Percentiles rank a stretch among this genome's conserved stretches.
Conservation (phyloP, 208 protist genomes). For the Leishmania mexicana region DNA sequence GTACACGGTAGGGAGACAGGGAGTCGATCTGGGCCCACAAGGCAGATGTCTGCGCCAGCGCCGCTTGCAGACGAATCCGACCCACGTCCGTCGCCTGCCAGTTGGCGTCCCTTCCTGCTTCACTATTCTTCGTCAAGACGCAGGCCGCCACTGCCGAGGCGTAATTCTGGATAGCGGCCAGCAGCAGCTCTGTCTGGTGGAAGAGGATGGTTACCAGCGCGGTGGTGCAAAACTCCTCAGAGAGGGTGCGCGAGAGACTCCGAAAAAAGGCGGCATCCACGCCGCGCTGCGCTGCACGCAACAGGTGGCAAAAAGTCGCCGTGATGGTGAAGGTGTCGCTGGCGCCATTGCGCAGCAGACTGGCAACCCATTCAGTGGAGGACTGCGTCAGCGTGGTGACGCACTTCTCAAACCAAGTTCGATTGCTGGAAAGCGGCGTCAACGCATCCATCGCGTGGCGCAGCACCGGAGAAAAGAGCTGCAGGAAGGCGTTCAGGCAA, state of each 20-base stretch:
- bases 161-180: constrained; percentile 77
- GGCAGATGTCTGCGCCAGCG: constrained; percentile 10
- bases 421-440: constrained; percentile 46
- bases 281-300: constrained; percentile 10
- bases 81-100: constrained; percentile 18
- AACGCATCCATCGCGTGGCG: constrained; percentile 24
- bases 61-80: constrained; percentile 13
- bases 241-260: constrained; percentile 9
- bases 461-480: constrained; percentile 55
- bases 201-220: constrained; percentile 41
- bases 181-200: constrained; percentile 50
- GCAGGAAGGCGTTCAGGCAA: constrained; percentile 47
- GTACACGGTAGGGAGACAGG: constrained; percentile 54
- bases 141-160: constrained; percentile 37
- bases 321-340: constrained; percentile 8
- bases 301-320: constrained; percentile 23
- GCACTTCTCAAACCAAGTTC: constrained; percentile 42
- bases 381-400: constrained; percentile 12
- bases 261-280: constrained; percentile 20
- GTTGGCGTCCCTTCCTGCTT: not conserved
- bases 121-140: constrained; percentile 1
- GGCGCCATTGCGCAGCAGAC: not conserved
- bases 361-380: constrained; percentile 1
- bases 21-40: constrained; percentile 47
- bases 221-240: constrained; percentile 38